Percentiles rank a stretch among this genome's conserved stretches.
phyloP scores from a whole-genome alignment of 2,329 filamentous ascomycete genomes.

The Bipolaris cookei region DNA sequence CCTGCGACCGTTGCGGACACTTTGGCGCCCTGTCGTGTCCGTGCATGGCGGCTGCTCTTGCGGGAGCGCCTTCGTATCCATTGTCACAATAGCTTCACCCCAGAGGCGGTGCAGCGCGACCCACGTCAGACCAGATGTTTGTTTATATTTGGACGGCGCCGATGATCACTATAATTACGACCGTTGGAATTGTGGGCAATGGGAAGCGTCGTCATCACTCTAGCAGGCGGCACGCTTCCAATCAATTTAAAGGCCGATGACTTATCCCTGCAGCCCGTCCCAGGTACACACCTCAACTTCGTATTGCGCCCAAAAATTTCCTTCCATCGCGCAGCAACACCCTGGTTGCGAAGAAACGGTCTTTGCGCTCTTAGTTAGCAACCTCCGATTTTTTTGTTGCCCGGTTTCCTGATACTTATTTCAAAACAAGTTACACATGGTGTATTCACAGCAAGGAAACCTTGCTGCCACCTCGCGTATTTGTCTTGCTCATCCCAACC shows the following conservation, averaged over 20 bases:
- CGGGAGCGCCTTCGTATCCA: background rate
- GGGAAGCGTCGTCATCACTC: background rate
- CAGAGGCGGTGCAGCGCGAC: background rate
- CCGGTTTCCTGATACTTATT: background rate
- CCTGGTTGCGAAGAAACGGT: background rate
- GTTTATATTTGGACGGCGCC: slow-evolving; percentile 1
- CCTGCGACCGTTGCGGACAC: background rate
- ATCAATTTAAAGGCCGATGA: background rate
- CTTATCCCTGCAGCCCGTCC: background rate
- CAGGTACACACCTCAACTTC: background rate
- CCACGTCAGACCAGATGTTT: slow-evolving; percentile 2
- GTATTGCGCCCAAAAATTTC: background rate
- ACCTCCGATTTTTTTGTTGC: too few species aligned
- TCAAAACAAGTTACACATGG: background rate
- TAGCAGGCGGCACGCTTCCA: background rate
- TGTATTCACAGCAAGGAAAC: background rate
- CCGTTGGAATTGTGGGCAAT: background rate
- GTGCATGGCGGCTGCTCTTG: background rate
- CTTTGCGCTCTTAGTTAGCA: too few species aligned
- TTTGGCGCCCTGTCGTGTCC: background rate
- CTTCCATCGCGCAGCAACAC: background rate
- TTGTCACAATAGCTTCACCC: too few species aligned
- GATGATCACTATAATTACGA: slow-evolving; percentile 2
- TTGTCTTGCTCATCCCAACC: background rate
- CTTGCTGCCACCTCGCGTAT: background rate